A percentile compares a stretch with the other conserved stretches of the same genome.
Conservation (phyloP, 2,329 filamentous ascomycete genomes). For the Aschersonia sp. region DNA sequence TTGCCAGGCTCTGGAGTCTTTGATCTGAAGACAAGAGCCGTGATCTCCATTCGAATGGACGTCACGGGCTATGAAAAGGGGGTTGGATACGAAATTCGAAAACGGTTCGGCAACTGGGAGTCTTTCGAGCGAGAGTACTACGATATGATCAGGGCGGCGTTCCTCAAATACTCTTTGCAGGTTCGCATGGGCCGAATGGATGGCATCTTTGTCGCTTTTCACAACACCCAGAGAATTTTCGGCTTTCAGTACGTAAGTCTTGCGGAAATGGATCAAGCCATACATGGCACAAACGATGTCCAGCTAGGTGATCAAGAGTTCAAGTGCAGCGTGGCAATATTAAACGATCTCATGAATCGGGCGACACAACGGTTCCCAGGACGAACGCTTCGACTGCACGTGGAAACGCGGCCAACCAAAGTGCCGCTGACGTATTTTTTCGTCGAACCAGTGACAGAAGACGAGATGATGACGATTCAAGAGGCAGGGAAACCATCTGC, state of each 20-base stretch:
- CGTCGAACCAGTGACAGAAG: constrained; percentile 65
- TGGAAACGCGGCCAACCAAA: constrained; percentile 54
- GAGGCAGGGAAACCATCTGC: constrained; percentile 47
- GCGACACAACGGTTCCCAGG: constrained; percentile 64
- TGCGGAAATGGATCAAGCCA: constrained; percentile 71
- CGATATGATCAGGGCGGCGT: constrained; percentile 89
- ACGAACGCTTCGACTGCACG: constrained; percentile 62
- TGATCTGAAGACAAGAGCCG: constrained; percentile 88
- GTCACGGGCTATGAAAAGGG: constrained; percentile 56
- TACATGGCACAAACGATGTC: constrained; percentile 64
- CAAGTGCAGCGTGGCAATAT: constrained; percentile 59
- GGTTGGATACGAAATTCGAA: constrained; percentile 73
- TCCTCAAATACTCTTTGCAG: constrained; percentile 93
- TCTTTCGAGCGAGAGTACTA: constrained; percentile 94
- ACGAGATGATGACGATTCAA: constrained; percentile 63
- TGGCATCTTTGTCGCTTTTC: constrained; percentile 91
- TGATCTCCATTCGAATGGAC: constrained; percentile 86
- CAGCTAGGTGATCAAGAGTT: constrained; percentile 73
- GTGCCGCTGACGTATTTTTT: constrained; percentile 75
- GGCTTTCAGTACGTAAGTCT: constrained; percentile 91
- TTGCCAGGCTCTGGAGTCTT: constrained; percentile 89
- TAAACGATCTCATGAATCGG: constrained; percentile 67
- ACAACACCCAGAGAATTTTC: constrained; percentile 91
- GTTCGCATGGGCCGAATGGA: constrained; percentile 98
- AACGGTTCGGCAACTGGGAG: constrained; percentile 63